Conservation (phyloP, 495 filamentous ascomycete genomes). For the Penicillium lagena region DNA sequence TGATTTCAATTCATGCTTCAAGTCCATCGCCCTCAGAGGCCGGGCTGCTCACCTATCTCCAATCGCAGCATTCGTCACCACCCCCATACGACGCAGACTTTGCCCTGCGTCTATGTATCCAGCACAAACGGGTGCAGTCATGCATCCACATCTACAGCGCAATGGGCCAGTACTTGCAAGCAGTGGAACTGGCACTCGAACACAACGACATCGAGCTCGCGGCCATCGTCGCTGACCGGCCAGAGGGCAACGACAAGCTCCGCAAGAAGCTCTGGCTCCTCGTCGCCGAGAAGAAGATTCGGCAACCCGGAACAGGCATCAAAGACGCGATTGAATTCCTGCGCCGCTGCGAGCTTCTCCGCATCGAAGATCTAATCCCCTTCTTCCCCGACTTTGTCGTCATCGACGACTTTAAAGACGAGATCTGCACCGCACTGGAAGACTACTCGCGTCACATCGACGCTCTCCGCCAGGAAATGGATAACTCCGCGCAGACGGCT, state of each 20-base stretch:
- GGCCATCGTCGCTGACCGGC: slow-evolving; percentile 80
- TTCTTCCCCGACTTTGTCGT: slow-evolving; percentile 99
- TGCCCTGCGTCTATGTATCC: slow-evolving; percentile 89
- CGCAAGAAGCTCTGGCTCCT: slow-evolving; percentile 93
- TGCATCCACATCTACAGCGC: slow-evolving; percentile 94
- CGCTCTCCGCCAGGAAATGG: slow-evolving; percentile 87
- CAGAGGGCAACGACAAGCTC: slow-evolving; percentile 66
- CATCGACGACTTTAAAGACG: slow-evolving; percentile 97
- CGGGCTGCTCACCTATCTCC: slow-evolving; percentile 79
- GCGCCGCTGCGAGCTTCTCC: slow-evolving; percentile 80
- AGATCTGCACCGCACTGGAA: slow-evolving; percentile 90
- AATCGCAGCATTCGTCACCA: slow-evolving; percentile 64
- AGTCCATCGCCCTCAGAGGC: slow-evolving; percentile 75
- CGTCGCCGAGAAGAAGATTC: slow-evolving; percentile 88
- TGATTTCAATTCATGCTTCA: slow-evolving; percentile 93
- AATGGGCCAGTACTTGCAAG: slow-evolving; percentile 88
- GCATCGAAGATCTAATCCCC: slow-evolving; percentile 93
- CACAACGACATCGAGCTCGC: slow-evolving; percentile 87
- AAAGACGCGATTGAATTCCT: slow-evolving; percentile 94
- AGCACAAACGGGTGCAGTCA: slow-evolving; percentile 83
- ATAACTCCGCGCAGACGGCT: slow-evolving; percentile 80
- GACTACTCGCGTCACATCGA: slow-evolving; percentile 89
- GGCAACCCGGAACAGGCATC: slow-evolving; percentile 69
- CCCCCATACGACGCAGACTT: slow-evolving; percentile 94
- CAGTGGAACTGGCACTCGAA: slow-evolving; percentile 84